Percentiles rank a stretch among this genome's conserved stretches.
Evolutionary conservation across 129 eudicot genomes (phyloP).

Genomic region (Chrysanthemum lavandulifolium): DNA sequence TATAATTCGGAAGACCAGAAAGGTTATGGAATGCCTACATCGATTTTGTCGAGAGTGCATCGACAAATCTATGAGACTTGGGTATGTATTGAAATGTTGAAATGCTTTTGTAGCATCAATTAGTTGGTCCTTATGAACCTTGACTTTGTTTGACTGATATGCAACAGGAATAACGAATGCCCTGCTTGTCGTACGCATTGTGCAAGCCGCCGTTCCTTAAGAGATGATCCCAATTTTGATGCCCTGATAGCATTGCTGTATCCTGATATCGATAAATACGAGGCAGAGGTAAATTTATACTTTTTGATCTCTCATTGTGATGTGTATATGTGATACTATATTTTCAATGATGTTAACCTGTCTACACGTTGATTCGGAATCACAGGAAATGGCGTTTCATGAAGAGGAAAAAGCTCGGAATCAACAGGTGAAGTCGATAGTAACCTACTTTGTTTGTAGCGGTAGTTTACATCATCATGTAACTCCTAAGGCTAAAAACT

Average conservation of each 20-base stretch:
- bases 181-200: conserved; percentile 98
- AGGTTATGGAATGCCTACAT: conserved; percentile 96
- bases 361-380: not conserved
- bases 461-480: not conserved
- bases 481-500: too few relatives aligned
- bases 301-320: not conserved
- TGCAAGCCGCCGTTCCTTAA: conserved; percentile 93
- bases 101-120: conserved; percentile 3
- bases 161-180: conserved; percentile 85
- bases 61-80: conserved; percentile 88
- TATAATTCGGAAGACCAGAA: conserved; percentile 90
- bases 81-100: conserved; percentile 25
- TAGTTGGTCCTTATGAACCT: not conserved
- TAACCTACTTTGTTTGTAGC: not conserved
- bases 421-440: conserved; percentile 55
- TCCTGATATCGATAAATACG: conserved; percentile 87
- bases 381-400: conserved; percentile 86
- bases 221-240: conserved; percentile 96
- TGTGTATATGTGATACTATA: conserved; percentile 8
- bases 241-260: conserved; percentile 70
- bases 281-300: conserved; percentile 71
- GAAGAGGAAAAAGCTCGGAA: conserved; percentile 88
- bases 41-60: conserved; percentile 98
- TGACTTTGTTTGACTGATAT: conserved; percentile 3
- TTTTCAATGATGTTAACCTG: conserved; percentile 6